Base-by-base conservation (phyloP, 192 early-diverging fungal genomes). In the Spizellomyces punctatus region DNA sequence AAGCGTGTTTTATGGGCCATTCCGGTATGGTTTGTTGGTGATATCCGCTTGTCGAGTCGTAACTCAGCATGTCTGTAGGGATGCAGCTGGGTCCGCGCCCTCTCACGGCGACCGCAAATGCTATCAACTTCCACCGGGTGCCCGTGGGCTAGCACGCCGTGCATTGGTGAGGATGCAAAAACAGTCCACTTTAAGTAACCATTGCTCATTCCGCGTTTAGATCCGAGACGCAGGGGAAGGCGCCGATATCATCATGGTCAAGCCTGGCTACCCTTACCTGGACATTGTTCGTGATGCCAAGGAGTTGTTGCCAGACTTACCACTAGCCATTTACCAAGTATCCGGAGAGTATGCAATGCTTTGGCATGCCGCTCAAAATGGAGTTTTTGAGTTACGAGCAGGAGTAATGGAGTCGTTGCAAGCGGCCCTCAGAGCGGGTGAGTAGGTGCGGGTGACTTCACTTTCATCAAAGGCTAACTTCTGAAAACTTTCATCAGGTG, bases 241-340 rank as follows among this genome's bases (percentile, higher is more conserved):
- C 19, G 97, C 97, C 27, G 97, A 99, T 78, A 89, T 95, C 9
- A 84, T 99, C 42, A 97, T 99, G 93, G 93, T 99, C 74, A 99
- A 99, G 84, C 97, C 97, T 6, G 96, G 91, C 12, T 83, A 82
- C 63, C 95, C 95, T 52, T 99, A 99, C 79, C 81, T 99, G 54
- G 97, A 99, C 72, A 91, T 99, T 71, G 82, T 99, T 8, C 86
- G 95, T 19, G 96, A 99, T 72, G 71, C 80, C 10, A 68, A 71
- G 21, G 79, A 80, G 47, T 46, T 74, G 27, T 62, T 43, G 17
- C 88, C 91, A 10, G 92, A 99, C 73, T 87, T 89, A 50, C 97
- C 97, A n/a, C 82, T 98, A 46, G 95, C 96, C 1, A 93, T 96
- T 0, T 99, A 99, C 79, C 97, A 99, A 79, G 97, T 99, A 17